Base-by-base conservation (phyloP, 2,329 filamentous ascomycete species). In the Juglanconis sp. region DNA sequence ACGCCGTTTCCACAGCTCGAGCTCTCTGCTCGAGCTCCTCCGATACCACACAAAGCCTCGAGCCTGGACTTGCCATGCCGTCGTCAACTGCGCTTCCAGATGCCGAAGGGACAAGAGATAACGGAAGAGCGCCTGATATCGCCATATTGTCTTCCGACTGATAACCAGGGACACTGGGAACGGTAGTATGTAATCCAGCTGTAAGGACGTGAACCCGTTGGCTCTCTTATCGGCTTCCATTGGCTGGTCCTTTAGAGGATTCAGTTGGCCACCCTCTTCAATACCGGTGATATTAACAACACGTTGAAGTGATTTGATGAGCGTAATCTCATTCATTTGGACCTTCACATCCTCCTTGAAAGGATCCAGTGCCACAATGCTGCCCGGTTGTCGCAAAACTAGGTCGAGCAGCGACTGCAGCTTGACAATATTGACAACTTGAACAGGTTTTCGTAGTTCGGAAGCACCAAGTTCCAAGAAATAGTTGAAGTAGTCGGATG, bases 291-390 rank as follows among this genome's bases (percentile, higher is more conserved):
- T 96, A 70, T 93, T 97, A 65, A 99, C 94, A 56, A 99, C 94
- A 56, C 94, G 89, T 83, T 97, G 96, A 61, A 99, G 80, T 77
- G 92, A 96, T 70, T 96, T 96, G 11, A 92, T 96, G 50, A 99
- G 84, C 5, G 92, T 91, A 44, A 94, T 88, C 67, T 96, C 92
- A 72, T 97, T 97, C 90, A 98, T 97, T 69, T 93, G 89, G 30
- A 99, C 92, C 74, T 96, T 96, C 73, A 99, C 91, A 71, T 99
- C 94, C 76, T 99, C 95, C 71, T 98, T 99, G 81, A 96, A 99
- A 0, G 94, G 92, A 71, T 99, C 95, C 60, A 96, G 84, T 0
- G 93, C 92, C 13, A 96, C 94, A 52, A 96, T 90, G 68, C 90
- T 97, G 47, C 95, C 95, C 2, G 95, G 92, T 69, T 99, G 95